Evolutionary conservation across 2,329 filamentous ascomycete genomes (phyloP), one percentile per base, ranked within the genome.

Genomic region (Septoria petroselini): DNA sequence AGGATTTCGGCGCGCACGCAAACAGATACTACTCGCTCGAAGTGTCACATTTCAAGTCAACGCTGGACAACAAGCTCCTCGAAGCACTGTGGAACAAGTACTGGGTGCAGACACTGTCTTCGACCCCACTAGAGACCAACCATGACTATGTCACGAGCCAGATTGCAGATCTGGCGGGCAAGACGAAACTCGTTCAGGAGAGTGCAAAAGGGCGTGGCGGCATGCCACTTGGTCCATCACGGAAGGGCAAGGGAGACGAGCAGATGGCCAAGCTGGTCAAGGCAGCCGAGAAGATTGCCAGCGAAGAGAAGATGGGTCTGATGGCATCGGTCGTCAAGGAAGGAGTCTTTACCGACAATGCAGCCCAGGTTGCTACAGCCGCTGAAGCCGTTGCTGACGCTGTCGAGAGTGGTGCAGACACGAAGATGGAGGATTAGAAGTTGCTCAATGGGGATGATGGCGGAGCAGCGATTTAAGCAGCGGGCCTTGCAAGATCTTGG

Each of bases 1-100:
- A 93, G 63, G 93, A 98, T 68, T 98, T 97, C 67, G 93, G 93
- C 54, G 91, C 91, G 0, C 91, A 98, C 67, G 84, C 87, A 11
- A 87, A 82, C 67, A 83, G 86, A 48, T 98, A 98, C 74, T 98
- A 98, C 71, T 79, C 86, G 11, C 79, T 98, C 4, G 87, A 94
- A 54, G 87, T 97, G 11, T 89, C 89, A 25, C 89, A 95, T 71
- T 98, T 89, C 79, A 97, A 97, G 74, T 93, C 88, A 57, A 86
- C 86, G 0, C 83, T 98, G 21, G 93, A 98, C 71, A 80, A 84
- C 1, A 86, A 90, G 62, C 78, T 98, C 18, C 77, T 98, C 4
- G 88, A 94, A 64, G 79, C 89, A 43, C 76, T 98, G 23, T 97
- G 93, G 93, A 95, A 96, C 75, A 97, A 97, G 71, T 98, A 98